Base-by-base conservation (phyloP, 2,329 filamentous ascomycete genomes). In the Endothia cerciana region DNA sequence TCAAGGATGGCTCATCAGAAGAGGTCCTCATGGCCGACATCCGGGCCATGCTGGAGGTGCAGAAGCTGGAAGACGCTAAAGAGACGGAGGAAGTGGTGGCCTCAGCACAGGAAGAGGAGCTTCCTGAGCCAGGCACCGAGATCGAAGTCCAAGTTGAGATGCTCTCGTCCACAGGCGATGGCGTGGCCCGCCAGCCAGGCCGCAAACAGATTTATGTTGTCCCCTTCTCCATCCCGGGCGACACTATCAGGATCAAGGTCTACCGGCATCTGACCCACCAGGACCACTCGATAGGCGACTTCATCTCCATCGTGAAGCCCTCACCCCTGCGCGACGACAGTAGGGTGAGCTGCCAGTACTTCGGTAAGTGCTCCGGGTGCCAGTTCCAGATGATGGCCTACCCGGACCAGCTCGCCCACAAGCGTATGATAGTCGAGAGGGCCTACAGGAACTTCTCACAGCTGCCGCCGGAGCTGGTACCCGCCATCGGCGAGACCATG, bases 311-410 rank as follows among this genome's bases (percentile, higher is more conserved):
- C 51, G 80, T 89, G 43, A 87, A 85, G 65, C 89, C 94, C 0
- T 93, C 92, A 0, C 84, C 88, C 1, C 82, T 90, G 63, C 90
- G 95, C 72, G 90, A 97, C 72, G 91, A 95, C 73, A 83, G 84
- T 45, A 87, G 91, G 28, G 85, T 97, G 71, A 84, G 84, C 65
- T 99, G 95, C 81, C 85, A 87, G 72, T 98, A 99, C 82, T 99
- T 99, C 74, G 82, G 87, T 49, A 85, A 84, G 63, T 99, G 95
- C 78, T 92, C 91, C 11, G 95, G 95, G 40, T 99, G 95, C 76
- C 95, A 99, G 79, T 94, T 98, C 77, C 95, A 99, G 81, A 97
- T 98, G 92, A 86, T 99, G 69, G 88, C 92, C 63, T 98, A 98
- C 77, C 79, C 85, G 38, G 91, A 93, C 72, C 95, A 99, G 77